Base-by-base conservation (phyloP, 116 monocot genomes). In the Papilionanthe hybrid region DNA sequence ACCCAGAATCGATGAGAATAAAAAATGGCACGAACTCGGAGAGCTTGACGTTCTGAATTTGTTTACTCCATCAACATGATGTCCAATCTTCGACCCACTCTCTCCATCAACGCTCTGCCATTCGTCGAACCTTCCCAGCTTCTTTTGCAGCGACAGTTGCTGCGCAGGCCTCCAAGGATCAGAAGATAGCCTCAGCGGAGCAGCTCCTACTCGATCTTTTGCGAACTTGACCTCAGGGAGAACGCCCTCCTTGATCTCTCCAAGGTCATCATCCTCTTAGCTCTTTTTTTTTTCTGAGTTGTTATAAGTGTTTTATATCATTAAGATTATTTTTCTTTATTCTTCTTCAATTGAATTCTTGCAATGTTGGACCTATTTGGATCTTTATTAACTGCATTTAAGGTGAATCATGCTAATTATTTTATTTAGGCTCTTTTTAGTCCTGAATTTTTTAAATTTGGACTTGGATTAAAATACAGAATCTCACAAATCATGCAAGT, bases 191-290 rank as follows among this genome's bases (percentile, higher is more conserved):
- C 19, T 85, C 85, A 42, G 89, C 87, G 6, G 92, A 89, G 83
- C 92, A 92, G 75, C 87, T 89, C 41, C 87, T 89, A 3, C 89
- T 84, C 22, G 92, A 92, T 80, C 89, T 92, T n/a, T 32, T 89
- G 87, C 76, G 89, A 87, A 72, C 92, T 87, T 65, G 86, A 92
- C 41, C 89, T 89, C 84, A 79, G 92, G 58, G 92, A 92, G 77
- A 92, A 87, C 80, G 92, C 92, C 41, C 85, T 92, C 10, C 85
- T 87, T 5, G 87, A 92, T 50, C 89, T 92, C 45, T 92, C 92
- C 42, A 92, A 89, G 92, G 92, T 89, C 5, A 32, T 32, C 32
- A 15, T 22, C 13, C 22, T 73, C n/a, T 53, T 15, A 53, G 53
- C 53, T 15, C 53, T 53, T 53, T 12, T 73, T 11, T 43, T 11